A percentile compares a stretch with the other conserved stretches of the same genome.
Evolutionary conservation across 805 yeast species (phyloP).

Genomic region (Nematodospora valgi): DNA sequence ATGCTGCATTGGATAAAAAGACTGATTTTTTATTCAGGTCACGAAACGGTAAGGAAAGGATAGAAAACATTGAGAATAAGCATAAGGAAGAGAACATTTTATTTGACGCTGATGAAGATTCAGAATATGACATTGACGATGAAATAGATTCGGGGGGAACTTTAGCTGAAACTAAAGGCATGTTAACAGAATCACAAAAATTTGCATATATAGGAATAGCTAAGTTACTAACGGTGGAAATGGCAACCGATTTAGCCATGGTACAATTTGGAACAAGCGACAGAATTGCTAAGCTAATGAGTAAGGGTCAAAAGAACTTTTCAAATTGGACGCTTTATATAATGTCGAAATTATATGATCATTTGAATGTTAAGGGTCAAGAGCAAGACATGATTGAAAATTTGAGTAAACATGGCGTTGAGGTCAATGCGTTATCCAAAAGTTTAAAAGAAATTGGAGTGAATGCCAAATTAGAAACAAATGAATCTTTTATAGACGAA

Average conservation of each 20-base stretch:
- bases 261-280: constrained; percentile 50
- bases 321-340: constrained; percentile 81
- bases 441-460: constrained; percentile 41
- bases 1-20: constrained; percentile 46
- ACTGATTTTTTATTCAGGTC: constrained; percentile 49
- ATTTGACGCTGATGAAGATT: constrained; percentile 9
- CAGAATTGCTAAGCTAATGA: constrained; percentile 56
- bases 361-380: constrained; percentile 70
- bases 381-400: constrained; percentile 87
- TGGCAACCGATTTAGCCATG: constrained; percentile 76
- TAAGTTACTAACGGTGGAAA: constrained; percentile 68
- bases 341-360: constrained; percentile 70
- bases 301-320: constrained; percentile 69
- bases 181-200: constrained; percentile 80
- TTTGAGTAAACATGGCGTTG: constrained; percentile 79
- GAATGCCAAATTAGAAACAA: constrained; percentile 8
- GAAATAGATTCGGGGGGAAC: constrained; percentile 55
- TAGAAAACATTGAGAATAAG: constrained; percentile 22
- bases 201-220: constrained; percentile 89
- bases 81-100: constrained; percentile 19
- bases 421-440: constrained; percentile 64
- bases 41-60: constrained; percentile 12
- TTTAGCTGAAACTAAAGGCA: constrained; percentile 71
- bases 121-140: constrained; percentile 33
- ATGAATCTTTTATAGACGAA: constrained; percentile 9